These are phyloP conservation scores for Cladosporium cucumerinum DNA, from an alignment of 2,329 filamentous ascomycete species.

Conservation along the genomic window DNA sequence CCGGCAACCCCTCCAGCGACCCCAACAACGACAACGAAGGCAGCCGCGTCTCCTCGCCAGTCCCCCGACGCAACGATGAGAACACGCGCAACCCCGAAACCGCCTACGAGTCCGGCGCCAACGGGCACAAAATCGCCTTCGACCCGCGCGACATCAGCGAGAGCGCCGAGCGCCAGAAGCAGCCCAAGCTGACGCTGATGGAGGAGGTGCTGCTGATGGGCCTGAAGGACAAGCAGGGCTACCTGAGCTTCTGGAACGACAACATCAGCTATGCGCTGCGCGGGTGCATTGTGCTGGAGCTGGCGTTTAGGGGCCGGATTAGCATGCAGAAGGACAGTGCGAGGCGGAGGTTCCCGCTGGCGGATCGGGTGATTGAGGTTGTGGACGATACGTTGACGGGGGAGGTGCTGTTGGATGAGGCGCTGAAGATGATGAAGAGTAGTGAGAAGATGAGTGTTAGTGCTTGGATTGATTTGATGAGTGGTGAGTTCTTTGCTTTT, in stretches of 20 bases:
- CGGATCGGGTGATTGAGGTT: constrained; percentile 93
- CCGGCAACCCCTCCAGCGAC: constrained; percentile 44
- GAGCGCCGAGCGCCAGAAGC: constrained; percentile 91
- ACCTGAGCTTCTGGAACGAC: constrained; percentile 99
- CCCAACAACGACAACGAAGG: constrained; percentile 54
- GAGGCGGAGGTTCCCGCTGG: constrained; percentile 84
- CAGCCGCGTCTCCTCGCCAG: constrained; percentile 64
- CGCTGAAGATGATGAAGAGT: constrained; percentile 99
- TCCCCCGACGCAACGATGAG: constrained; percentile 57
- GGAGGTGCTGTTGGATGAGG: constrained; percentile 94
- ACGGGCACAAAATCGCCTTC: constrained; percentile 97
- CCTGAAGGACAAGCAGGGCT: constrained; percentile 98
- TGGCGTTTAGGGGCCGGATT: constrained; percentile 92
- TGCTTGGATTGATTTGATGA: constrained; percentile 99
- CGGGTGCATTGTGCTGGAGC: constrained; percentile 96
- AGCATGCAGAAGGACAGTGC: constrained; percentile 98
- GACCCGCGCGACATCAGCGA: constrained; percentile 97
- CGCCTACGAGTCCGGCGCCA: constrained; percentile 84
- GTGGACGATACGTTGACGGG: constrained; percentile 94
- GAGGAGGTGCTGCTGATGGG: constrained; percentile 95
- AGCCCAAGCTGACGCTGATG: constrained; percentile 98
- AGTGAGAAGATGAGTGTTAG: constrained; percentile 99
- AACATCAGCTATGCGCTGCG: constrained; percentile 98
- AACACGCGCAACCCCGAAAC: constrained; percentile 63
- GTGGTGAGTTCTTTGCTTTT: constrained; percentile 61